Conservation (phyloP, 208 protist genomes). For the Herpetomonas samuelpessoai region DNA sequence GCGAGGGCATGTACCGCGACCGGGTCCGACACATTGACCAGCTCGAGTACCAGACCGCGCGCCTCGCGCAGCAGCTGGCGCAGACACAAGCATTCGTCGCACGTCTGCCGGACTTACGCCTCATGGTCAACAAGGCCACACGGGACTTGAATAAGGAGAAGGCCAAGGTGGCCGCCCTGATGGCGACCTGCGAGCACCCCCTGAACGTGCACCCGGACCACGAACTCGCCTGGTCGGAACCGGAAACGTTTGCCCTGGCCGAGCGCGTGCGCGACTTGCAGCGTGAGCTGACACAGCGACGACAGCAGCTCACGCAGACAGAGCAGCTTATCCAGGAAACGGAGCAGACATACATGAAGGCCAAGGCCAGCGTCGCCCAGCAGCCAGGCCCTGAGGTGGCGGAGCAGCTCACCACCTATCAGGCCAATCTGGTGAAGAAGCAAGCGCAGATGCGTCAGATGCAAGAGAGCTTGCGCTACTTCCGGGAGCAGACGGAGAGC, state of each 20-base stretch:
- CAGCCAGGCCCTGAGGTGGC: conserved; percentile 96
- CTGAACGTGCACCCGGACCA: conserved; percentile 97
- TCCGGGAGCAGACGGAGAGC: conserved; percentile 79
- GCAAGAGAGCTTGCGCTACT: conserved; percentile 71
- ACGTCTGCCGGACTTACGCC: conserved; percentile 58
- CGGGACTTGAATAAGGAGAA: conserved; percentile 69
- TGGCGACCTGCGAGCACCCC: conserved; percentile 93
- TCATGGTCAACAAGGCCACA: conserved; percentile 60
- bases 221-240: conserved; percentile 94
- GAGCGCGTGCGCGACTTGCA: conserved; percentile 95
- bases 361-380: conserved; percentile 91
- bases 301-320: conserved; percentile 92
- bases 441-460: conserved; percentile 91
- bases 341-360: conserved; percentile 93
- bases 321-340: conserved; percentile 88
- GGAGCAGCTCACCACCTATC: conserved; percentile 94
- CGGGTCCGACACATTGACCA: conserved; percentile 55
- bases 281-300: conserved; percentile 94
- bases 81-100: conserved; percentile 43
- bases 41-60: conserved; percentile 54
- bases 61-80: conserved; percentile 45
- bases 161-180: conserved; percentile 86
- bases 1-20: conserved; percentile 93
- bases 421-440: conserved; percentile 92
- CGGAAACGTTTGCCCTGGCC: conserved; percentile 92